These are phyloP conservation scores for Fusarium napiforme DNA, from an alignment of 2,329 filamentous ascomycete species.

Conservation along the genomic window DNA sequence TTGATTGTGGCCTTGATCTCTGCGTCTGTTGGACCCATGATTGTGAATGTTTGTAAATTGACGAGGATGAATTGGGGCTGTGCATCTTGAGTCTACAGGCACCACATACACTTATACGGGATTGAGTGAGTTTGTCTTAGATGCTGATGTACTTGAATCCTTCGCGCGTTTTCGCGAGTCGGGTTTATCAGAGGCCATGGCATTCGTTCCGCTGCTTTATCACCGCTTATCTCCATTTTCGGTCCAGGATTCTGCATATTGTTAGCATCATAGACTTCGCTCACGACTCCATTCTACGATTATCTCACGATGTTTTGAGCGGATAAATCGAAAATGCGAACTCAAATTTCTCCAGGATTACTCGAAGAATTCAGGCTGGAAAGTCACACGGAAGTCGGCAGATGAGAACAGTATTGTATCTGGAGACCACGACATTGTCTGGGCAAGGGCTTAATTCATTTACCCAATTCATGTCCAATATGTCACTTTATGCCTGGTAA, in stretches of 20 bases:
- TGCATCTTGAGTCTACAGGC: not conserved
- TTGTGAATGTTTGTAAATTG: not conserved
- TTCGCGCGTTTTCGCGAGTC: not conserved
- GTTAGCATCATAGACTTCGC: constrained; percentile 9
- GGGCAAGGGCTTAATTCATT: not conserved
- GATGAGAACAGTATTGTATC: accelerated
- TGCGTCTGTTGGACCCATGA: constrained; percentile 8
- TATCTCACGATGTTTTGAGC: not conserved
- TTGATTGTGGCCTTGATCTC: constrained; percentile 11
- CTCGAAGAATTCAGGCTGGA: not conserved
- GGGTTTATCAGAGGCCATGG: not conserved
- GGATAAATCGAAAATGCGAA: accelerated
- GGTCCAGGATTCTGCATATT: not conserved
- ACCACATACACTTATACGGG: not conserved
- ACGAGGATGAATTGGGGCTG: not conserved
- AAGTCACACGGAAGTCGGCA: not conserved
- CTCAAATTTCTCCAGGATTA: not conserved
- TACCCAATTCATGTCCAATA: accelerated
- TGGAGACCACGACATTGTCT: not conserved
- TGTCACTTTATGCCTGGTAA: not conserved
- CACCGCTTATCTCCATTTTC: constrained; percentile 9
- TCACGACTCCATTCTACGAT: not conserved
- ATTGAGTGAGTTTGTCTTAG: not conserved
- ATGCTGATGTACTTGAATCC: not conserved
- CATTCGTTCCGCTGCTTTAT: not conserved